Conservation (phyloP, 495 filamentous ascomycete species). For the Podospora bellae-mahoneyi region DNA sequence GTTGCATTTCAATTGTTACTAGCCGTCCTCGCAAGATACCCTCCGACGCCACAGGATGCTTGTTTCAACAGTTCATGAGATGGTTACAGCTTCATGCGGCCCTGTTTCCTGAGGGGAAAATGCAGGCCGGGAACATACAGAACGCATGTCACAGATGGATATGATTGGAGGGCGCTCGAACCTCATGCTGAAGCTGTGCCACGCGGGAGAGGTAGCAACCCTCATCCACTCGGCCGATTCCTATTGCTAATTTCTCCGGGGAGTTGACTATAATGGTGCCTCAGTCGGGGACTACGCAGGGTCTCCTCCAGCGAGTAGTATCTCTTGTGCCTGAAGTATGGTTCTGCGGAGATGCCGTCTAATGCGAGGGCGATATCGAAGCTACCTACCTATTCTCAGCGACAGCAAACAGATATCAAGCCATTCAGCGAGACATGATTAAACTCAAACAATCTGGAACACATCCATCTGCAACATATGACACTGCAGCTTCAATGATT, state of each 20-base stretch:
- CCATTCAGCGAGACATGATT: neutral
- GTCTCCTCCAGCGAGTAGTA: neutral
- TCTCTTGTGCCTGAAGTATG: neutral
- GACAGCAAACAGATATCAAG: neutral
- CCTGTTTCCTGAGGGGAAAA: neutral
- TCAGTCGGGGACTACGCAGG: neutral
- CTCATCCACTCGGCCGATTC: neutral
- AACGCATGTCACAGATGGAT: neutral
- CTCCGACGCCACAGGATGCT: constrained; percentile 8
- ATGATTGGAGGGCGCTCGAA: neutral
- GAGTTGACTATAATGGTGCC: neutral
- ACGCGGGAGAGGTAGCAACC: neutral
- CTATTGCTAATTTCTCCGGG: neutral
- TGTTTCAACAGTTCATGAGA: constrained; percentile 1
- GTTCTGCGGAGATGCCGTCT: neutral
- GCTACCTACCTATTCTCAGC: neutral
- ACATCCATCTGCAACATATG: neutral
- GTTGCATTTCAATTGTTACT: neutral
- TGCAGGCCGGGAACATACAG: neutral
- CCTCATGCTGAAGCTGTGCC: neutral
- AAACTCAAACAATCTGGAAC: neutral
- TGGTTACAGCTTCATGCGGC: constrained; percentile 7
- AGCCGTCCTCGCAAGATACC: neutral
- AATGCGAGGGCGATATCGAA: neutral
- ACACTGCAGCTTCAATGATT: neutral